These are phyloP conservation scores for Balansia obtecta DNA, from an alignment of 2,329 filamentous ascomycete genomes.

Conservation along the genomic window DNA sequence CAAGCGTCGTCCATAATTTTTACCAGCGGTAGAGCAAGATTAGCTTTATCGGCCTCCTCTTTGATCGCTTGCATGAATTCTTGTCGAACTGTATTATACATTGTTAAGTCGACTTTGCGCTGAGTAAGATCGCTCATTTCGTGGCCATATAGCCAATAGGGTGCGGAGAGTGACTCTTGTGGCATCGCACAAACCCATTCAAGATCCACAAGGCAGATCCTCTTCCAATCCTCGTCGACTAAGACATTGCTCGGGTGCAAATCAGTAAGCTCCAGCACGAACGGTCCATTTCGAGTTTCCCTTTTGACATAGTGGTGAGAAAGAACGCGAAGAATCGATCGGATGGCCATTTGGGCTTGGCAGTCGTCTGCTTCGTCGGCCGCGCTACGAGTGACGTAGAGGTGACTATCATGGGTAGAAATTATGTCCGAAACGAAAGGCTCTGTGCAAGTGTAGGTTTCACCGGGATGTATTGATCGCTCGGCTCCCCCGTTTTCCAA, in stretches of 20 bases:
- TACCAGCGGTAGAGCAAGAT: neutral
- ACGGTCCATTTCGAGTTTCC: slow-evolving; percentile 15
- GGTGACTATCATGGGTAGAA: slow-evolving; percentile 12
- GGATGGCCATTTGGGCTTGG: slow-evolving; percentile 16
- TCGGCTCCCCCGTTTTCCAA: slow-evolving; percentile 21
- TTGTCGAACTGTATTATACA: slow-evolving; percentile 5
- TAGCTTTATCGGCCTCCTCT: slow-evolving; percentile 6
- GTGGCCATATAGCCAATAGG: too few relatives aligned
- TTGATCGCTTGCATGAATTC: slow-evolving; percentile 12
- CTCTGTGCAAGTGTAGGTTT: slow-evolving; percentile 17
- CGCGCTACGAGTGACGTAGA: slow-evolving; percentile 15
- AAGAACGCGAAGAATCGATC: slow-evolving; percentile 12
- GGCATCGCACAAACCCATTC: too few relatives aligned
- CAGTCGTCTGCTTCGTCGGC: slow-evolving; percentile 14
- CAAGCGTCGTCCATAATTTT: neutral
- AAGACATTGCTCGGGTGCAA: slow-evolving; percentile 22
- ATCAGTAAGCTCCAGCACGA: slow-evolving; percentile 18
- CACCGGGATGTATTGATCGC: slow-evolving; percentile 15
- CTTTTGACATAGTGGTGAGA: slow-evolving; percentile 14
- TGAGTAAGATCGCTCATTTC: too few relatives aligned
- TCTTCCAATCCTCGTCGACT: slow-evolving; percentile 22
- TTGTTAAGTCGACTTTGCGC: too few relatives aligned
- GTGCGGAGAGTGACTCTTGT: too few relatives aligned
- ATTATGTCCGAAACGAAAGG: slow-evolving; percentile 14
- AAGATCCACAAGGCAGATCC: slow-evolving; percentile 4